Conservation (phyloP, 1,139 yeast genomes). For the Petasospora fabianii region DNA sequence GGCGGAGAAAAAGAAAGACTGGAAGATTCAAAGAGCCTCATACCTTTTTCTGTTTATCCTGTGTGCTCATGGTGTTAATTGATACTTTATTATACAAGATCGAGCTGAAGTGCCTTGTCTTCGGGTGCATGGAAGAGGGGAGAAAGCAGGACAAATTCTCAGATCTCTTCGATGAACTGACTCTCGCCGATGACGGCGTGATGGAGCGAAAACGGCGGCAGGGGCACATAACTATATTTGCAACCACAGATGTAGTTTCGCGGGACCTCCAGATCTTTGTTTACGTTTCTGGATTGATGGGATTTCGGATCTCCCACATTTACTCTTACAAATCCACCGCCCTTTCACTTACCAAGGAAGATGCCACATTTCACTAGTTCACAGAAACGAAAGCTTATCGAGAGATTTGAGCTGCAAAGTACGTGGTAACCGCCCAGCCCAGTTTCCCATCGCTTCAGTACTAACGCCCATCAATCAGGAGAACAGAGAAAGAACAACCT, state of each 20-base stretch:
- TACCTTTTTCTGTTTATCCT: conserved; percentile 10
- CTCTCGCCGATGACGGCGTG: neutral
- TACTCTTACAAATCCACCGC: too few species aligned
- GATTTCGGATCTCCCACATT: too few species aligned
- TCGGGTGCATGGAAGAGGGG: neutral
- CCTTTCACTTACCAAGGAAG: neutral
- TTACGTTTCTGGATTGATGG: neutral
- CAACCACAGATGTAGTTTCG: neutral
- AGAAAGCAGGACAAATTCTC: neutral
- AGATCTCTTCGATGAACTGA: neutral
- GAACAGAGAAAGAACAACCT: conserved; percentile 19
- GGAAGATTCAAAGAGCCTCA: too few species aligned
- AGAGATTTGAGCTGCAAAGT: conserved; percentile 25
- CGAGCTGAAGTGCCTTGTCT: neutral
- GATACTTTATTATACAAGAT: neutral
- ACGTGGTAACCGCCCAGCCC: too few species aligned
- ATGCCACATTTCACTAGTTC: conserved; percentile 16
- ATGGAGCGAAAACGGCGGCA: too few species aligned
- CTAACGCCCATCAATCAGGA: conserved; percentile 11
- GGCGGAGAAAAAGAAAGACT: too few species aligned
- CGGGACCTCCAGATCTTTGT: neutral
- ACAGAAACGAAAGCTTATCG: conserved; percentile 17
- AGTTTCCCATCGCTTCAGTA: neutral
- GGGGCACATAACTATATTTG: conserved; percentile 1
- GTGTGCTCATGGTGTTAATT: conserved; percentile 5